A percentile compares a stretch with the other conserved stretches of the same genome.
Evolutionary conservation across 2,329 filamentous ascomycete genomes (phyloP).

Genomic region (Colletotrichum sp.): DNA sequence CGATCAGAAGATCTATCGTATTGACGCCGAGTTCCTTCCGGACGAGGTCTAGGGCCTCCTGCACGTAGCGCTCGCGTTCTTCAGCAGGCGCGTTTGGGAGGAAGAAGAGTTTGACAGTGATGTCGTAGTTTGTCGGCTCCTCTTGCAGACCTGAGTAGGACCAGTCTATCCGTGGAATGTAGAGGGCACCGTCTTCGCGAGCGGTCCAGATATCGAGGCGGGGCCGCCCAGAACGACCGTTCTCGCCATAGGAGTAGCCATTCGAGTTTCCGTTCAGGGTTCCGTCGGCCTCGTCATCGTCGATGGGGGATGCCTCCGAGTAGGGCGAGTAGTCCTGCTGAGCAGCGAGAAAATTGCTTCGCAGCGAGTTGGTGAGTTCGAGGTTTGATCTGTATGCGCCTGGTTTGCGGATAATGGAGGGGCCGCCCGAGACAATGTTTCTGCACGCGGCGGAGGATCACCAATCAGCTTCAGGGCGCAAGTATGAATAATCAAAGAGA

Average conservation of each 20-base stretch:
- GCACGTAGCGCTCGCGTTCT: constrained; percentile 71
- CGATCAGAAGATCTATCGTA: constrained; percentile 85
- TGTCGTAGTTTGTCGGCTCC: constrained; percentile 85
- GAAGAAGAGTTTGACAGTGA: constrained; percentile 95
- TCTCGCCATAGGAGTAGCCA: constrained; percentile 31
- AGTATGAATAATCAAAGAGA: constrained; percentile 26
- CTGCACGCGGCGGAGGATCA: constrained; percentile 33
- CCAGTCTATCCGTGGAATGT: constrained; percentile 80
- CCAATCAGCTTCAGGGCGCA: constrained; percentile 20
- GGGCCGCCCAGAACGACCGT: constrained; percentile 28
- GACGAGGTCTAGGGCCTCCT: constrained; percentile 81
- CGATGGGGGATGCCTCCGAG: constrained; percentile 25
- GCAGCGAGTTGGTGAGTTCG: constrained; percentile 87
- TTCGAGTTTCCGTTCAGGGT: constrained; percentile 24
- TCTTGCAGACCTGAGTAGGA: constrained; percentile 74
- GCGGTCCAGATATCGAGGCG: constrained; percentile 69
- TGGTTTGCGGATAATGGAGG: constrained; percentile 81
- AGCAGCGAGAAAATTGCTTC: constrained; percentile 79
- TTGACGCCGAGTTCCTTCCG: constrained; percentile 77
- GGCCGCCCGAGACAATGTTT: constrained; percentile 86
- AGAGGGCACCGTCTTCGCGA: constrained; percentile 61
- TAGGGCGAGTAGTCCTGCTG: constrained; percentile 62
- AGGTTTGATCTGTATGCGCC: constrained; percentile 85
- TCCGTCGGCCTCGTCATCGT: constrained; percentile 28
- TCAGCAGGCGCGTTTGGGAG: constrained; percentile 71